Evolutionary conservation across 192 early-diverging fungal genomes (phyloP).

Genomic region (Fimicolochytrium jonesii): DNA sequence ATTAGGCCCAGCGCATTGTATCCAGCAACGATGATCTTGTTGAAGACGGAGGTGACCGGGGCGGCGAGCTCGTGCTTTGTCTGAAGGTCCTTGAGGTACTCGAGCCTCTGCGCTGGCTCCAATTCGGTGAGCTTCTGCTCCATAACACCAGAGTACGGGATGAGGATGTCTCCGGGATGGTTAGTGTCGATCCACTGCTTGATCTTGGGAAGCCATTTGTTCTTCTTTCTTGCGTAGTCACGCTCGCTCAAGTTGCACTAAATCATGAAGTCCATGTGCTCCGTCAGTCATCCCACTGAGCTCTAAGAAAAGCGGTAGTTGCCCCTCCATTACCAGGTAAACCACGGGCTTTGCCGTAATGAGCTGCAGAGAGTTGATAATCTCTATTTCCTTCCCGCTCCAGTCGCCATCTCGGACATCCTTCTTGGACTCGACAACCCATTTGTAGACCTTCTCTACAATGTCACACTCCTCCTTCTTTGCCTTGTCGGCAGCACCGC

Average conservation of each 20-base stretch:
- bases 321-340: constrained; percentile 77
- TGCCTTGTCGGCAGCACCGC: constrained; percentile 67
- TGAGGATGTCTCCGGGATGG: constrained; percentile 40
- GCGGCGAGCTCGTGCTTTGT: constrained; percentile 45
- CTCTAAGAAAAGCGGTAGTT: no score
- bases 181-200: constrained; percentile 48
- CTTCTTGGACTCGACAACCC: constrained; percentile 66
- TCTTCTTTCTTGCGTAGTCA: constrained; percentile 93
- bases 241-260: constrained; percentile 79
- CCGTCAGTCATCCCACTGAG: no score
- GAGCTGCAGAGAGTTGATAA: constrained; percentile 77
- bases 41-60: constrained; percentile 54
- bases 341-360: constrained; percentile 84
- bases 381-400: constrained; percentile 83
- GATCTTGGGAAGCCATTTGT: constrained; percentile 90
- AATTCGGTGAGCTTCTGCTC: constrained; percentile 60
- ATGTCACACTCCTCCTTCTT: constrained; percentile 83
- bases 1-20: constrained; percentile 82
- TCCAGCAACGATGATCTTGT: constrained; percentile 87
- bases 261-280: neutral
- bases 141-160: constrained; percentile 80
- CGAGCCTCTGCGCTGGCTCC: constrained; percentile 49
- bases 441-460: constrained; percentile 72
- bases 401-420: constrained; percentile 85
- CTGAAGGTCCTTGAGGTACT: constrained; percentile 36